Base-by-base conservation (phyloP, 495 filamentous ascomycete genomes). In the Hypoxylon crocopeplum region DNA sequence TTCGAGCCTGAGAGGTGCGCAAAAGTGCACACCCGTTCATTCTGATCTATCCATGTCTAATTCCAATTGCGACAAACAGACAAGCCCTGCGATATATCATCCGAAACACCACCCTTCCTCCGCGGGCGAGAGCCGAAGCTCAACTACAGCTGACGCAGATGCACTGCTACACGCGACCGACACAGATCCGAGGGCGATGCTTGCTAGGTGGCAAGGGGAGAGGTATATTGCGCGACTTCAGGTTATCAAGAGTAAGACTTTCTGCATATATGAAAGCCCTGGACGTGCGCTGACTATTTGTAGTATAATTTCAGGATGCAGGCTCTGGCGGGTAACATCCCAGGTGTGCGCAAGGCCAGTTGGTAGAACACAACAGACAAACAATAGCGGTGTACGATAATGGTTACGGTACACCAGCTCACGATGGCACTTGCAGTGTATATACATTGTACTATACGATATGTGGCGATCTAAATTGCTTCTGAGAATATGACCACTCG, bases 61-160 rank as follows among this genome's bases (percentile, higher is more conserved):
- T 39, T 15, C 7, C 21, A 20, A 37, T 44, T 25, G 8, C 51
- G 22, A 61, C 30, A 3, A 11, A 66, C 57, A 96, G 94, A 71
- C 94, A 98, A 89, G 94, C 95, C 21, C 88, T 98, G 41, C 89
- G 94, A 62, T 97, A 96, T 75, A 85, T 95, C 61, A 88, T 96
- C 73, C 91, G 88, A 71, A 98, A 98, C 74, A 93, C 92, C 20
- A 86, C 84, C 7, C 87, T 98, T 15, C 87, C 92, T 5, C 78
- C 84, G 41, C 86, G 93, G 59, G 85, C 85, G 19, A 86, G 94
- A 59, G 92, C 90, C 48, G 88, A 92, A 70, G 94, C 95, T 32
- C 93, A 97, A 77, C 81, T 98, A 21, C 86, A 97, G 74, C 83
- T 98, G 44, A 86, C 90, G 7, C 86, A 92, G 75, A 98, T 97